Evolutionary conservation across 164 flowering plant genomes (phyloP), one percentile per base, ranked within the genome.

Genomic region (Amborella trichopoda): DNA sequence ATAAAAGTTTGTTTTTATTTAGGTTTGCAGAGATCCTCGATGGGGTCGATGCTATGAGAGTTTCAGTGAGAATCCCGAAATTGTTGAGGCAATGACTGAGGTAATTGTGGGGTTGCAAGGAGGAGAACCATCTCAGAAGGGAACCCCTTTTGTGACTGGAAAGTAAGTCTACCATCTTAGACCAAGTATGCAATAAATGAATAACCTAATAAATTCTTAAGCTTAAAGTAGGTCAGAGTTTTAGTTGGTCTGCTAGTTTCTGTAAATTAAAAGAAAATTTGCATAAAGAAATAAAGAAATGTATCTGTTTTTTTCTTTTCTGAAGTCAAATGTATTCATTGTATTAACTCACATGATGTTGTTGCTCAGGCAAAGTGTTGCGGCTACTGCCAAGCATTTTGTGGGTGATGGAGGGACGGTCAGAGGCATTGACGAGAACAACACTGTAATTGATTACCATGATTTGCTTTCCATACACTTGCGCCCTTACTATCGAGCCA

Each of bases 31-130:
- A 60, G 88, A 80, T 60, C 88, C 83, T 23, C 63, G 88, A 53
- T 80, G 88, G 88, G 87, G 87, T 43, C 65, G 87, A 18, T 80
- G 87, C 55, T 80, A 72, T 36, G 87, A 80, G 50, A 79, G 87
- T 69, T 79, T 76, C 56, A 76, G 87, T 23, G 87, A 79, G 64
- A 80, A 79, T 56, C 75, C 52, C 32, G 64, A 66, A 51, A 48
- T 77, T 52, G 89, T 81, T 16, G 54, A 65, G 54, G 65, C 58
- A 14, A 81, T 81, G 89, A 81, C 82, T 0, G 80, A 73, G 22
- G 70, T 75, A 41, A 78, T 81, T 46, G 55, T 61, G 24, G 89
- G 89, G 6, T 61, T 81, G 39, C 89, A 81, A 65, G 89, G 89
- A 52, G 82, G 78, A 39, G 30, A 52, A 48, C 83, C 79, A 17